Evolutionary conservation across 495 filamentous ascomycete species (phyloP).

Genomic region (Podospora fimiseda): DNA sequence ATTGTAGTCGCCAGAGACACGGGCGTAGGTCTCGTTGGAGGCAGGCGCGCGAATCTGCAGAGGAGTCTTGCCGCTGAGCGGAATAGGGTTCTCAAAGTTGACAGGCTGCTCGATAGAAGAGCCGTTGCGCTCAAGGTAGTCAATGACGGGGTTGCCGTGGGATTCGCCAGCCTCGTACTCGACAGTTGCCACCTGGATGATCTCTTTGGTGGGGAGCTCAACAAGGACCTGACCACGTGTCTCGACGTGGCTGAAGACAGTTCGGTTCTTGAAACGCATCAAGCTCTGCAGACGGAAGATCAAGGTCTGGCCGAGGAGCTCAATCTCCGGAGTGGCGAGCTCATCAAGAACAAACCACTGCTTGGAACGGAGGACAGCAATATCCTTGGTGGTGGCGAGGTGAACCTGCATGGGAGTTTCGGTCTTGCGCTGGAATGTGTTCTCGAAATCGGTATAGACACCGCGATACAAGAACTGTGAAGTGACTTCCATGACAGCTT

Average conservation of each 20-base stretch:
- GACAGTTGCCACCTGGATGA: slow-evolving; percentile 92
- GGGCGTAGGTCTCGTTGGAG: slow-evolving; percentile 95
- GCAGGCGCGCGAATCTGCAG: slow-evolving; percentile 84
- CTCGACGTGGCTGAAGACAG: slow-evolving; percentile 85
- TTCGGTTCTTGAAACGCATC: slow-evolving; percentile 89
- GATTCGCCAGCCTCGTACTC: slow-evolving; percentile 86
- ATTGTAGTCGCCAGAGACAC: slow-evolving; percentile 97
- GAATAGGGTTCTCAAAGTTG: slow-evolving; percentile 95
- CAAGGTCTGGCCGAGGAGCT: slow-evolving; percentile 83
- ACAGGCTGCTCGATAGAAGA: slow-evolving; percentile 93
- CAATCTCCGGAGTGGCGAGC: slow-evolving; percentile 60
- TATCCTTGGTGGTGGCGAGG: slow-evolving; percentile 76
- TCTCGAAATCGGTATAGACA: slow-evolving; percentile 85
- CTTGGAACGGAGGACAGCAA: slow-evolving; percentile 89
- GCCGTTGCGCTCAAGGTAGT: slow-evolving; percentile 90
- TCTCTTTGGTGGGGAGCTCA: slow-evolving; percentile 93
- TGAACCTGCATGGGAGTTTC: slow-evolving; percentile 95
- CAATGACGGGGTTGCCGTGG: slow-evolving; percentile 92
- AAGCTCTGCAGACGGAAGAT: slow-evolving; percentile 94
- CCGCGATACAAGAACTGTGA: slow-evolving; percentile 97
- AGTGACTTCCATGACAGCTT: slow-evolving; percentile 95
- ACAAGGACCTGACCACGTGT: slow-evolving; percentile 88
- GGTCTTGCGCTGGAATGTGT: slow-evolving; percentile 95
- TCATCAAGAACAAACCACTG: slow-evolving; percentile 84
- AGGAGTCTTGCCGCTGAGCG: slow-evolving; percentile 84